Evolutionary conservation across 1,139 yeast species (phyloP), one percentile per base, ranked within the genome.

Genomic region (Lodderomyces margitis): DNA sequence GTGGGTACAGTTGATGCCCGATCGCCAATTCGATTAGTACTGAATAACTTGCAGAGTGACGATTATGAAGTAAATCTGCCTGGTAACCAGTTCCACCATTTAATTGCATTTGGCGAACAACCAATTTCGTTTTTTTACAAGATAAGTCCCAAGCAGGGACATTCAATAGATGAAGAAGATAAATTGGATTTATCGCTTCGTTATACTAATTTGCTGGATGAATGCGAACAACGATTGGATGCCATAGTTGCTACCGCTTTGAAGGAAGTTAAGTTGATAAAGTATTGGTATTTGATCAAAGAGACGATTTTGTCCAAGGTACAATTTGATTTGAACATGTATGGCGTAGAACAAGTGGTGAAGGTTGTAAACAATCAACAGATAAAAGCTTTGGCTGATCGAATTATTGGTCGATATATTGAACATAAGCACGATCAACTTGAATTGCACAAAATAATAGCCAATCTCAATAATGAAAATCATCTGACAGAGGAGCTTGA

Each of bases 21-120:
- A 9, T 56, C 61, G 10, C 95, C 95, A 0, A 68, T 85, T 1
- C 62, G 85, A 41, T 59, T 87, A 4, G 48, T 71, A 5, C 56
- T 66, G 3, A 79, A 78, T 10, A 56, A 62, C 2, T 60, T 86
- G 35, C 45, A 55, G 1, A 67, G 73, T 1, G 56, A 65, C 0
- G 63, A 67, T 32, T 81, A 71, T 49, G 52, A 51, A 1, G 73
- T 81, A 0, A 21, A 42, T 0, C 57, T 62, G 5, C 60, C 68
- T 2, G 48, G 50, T 5, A 46, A 49, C 12, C 53, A 55, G 8
- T 44, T 54, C 1, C 40, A 39, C 3, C 41, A 58, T n/a, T 55
- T 78, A 16, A 63, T 82, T 27, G 81, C 87, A 0, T 79, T 75
- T 54, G 77, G 78, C 3, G 88, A 82, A n/a, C 89, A 86, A 44